phyloP scores from a whole-genome alignment of 2,329 filamentous ascomycete genomes.

The Colletotrichum spinosum region DNA sequence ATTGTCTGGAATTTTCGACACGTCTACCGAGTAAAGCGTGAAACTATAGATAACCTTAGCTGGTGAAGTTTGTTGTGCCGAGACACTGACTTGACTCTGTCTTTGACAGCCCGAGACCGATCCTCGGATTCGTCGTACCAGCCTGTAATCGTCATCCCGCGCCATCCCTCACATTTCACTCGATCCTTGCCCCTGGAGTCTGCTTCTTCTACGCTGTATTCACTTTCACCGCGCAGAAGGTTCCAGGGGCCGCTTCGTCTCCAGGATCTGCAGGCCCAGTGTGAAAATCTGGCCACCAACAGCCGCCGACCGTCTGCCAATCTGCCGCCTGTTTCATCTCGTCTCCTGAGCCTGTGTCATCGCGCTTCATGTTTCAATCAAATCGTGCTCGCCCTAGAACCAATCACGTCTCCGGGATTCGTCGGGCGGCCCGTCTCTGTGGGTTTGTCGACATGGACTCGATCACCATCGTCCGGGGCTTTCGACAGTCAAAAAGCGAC shows the following conservation, averaged over 20 bases:
- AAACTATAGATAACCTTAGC: slow-evolving; percentile 10
- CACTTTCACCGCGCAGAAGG: background rate
- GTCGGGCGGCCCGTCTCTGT: no score
- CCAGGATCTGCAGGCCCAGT: slow-evolving; percentile 9
- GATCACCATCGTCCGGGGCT: no score
- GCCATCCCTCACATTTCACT: no score
- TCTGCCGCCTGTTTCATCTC: slow-evolving; percentile 7
- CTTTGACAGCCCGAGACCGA: background rate
- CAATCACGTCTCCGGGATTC: no score
- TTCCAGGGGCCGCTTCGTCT: slow-evolving; percentile 6
- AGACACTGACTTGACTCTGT: slow-evolving; percentile 12
- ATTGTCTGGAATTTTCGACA: slow-evolving; percentile 12
- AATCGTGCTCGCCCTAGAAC: slow-evolving; percentile 11
- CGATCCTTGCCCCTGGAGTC: no score
- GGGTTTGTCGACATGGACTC: no score
- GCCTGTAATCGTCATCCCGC: no score
- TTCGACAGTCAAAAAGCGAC: no score
- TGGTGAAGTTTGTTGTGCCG: slow-evolving; percentile 6
- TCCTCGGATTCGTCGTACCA: background rate
- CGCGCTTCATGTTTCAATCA: slow-evolving; percentile 15
- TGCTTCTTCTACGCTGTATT: no score
- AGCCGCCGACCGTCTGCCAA: slow-evolving; percentile 2
- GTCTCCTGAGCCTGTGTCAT: slow-evolving; percentile 1
- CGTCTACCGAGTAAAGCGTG: background rate
- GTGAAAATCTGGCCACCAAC: slow-evolving; percentile 17